Evolutionary conservation across 768 basidiomycete genomes (phyloP), one percentile per base, ranked within the genome.

Genomic region (Rhizopogon rudus): DNA sequence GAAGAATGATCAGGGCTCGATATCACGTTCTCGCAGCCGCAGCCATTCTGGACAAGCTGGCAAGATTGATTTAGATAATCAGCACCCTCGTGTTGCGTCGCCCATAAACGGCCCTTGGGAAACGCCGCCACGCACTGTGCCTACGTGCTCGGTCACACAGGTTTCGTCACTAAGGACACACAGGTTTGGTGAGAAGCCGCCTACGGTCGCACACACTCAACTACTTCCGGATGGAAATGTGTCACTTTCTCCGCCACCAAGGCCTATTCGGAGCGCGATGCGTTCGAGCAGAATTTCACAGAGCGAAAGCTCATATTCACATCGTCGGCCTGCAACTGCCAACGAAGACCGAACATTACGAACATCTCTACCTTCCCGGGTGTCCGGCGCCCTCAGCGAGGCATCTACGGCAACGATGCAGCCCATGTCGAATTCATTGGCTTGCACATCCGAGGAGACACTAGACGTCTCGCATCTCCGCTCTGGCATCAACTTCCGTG

Each of bases 401-500:
- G 51, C 73, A 64, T 58, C 63, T 49, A 66, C 70, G 5, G 65
- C 69, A 14, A 67, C 63, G 43, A 55, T 56, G 35, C 46, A 61
- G 55, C 55, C 61, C n/a, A 17, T 55, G 44, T 57, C 58, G 2
- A 46, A 45, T 29, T 63, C 63, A 40, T 58, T 51, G 53, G 28
- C 35, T 46, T 48, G 59, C 57, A 59, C 10, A 40, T 28, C 59
- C 37, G 51, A 57, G 57, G 51, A 58, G 37, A 9, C 58, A 25
- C 51, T 50, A 49, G 22, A 62, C 59, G 33, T 51, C 44, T 52
- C 61, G 53, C 42, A 60, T 44, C 41, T 56, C 8, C 67, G 65
- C 7, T 68, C 74, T 40, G 70, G 70, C 20, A 46, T 77, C 45
- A 78, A 72, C 43, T 84, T 81, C 71, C 77, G 83, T 12, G 76